phyloP scores from a whole-genome alignment of 306 rosid species.

The Arachis hypogaea region DNA sequence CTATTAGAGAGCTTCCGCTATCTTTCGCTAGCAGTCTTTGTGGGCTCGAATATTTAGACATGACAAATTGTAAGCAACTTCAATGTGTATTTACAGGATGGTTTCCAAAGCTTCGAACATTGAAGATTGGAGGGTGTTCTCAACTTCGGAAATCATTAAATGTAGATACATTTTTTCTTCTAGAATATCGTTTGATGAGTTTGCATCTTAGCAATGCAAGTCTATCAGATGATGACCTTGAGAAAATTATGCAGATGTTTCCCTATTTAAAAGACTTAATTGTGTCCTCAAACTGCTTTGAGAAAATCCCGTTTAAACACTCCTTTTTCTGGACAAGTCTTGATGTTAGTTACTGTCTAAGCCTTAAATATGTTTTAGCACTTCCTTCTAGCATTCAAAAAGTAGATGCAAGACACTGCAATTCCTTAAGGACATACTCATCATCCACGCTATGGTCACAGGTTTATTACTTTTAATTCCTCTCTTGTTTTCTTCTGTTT shows the following conservation, averaged over 20 bases:
- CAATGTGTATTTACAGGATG: background rate
- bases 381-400: background rate
- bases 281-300: background rate
- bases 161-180: no score
- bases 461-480: background rate
- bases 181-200: background rate
- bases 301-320: background rate
- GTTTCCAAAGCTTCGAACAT: conserved; percentile 6
- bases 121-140: conserved; percentile 4
- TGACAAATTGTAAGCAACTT: background rate
- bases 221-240: conserved; percentile 5
- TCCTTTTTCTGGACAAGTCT: background rate
- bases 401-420: background rate
- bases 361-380: background rate
- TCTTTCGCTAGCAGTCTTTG: background rate
- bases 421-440: background rate
- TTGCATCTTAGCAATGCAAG: background rate
- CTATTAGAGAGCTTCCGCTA: background rate
- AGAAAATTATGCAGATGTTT: background rate
- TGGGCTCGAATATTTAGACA: background rate
- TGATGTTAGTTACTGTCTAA: background rate
- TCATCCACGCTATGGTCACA: background rate
- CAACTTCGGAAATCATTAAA: background rate
- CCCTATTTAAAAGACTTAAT: background rate
- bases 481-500: background rate